These are phyloP conservation scores for Hippophae gyantsensis DNA, from an alignment of 306 rosid genomes.

Conservation along the genomic window DNA sequence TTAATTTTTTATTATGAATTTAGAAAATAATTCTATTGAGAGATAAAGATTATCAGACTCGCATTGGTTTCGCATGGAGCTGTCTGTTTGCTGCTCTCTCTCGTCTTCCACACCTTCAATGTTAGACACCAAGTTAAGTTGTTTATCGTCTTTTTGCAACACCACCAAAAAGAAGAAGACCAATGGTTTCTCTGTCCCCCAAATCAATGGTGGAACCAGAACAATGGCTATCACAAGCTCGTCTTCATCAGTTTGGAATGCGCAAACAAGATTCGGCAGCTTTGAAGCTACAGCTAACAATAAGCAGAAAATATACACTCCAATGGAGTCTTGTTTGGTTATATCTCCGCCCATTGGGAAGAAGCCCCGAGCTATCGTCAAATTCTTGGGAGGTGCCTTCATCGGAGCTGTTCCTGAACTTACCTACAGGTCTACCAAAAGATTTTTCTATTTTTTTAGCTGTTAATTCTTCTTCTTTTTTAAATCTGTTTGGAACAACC, in stretches of 20 bases:
- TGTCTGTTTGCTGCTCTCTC: slow-evolving; percentile 21
- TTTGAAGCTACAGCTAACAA: slow-evolving; percentile 1
- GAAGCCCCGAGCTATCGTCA: slow-evolving; percentile 74
- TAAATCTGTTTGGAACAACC: neutral
- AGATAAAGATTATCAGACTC: neutral
- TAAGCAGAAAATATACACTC: slow-evolving; percentile 21
- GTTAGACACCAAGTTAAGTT: slow-evolving; percentile 21
- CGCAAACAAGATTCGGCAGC: slow-evolving; percentile 25
- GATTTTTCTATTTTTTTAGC: neutral
- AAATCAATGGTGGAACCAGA: neutral
- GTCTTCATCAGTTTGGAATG: slow-evolving; percentile 17
- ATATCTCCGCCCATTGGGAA: slow-evolving; percentile 42
- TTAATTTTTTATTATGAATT: neutral
- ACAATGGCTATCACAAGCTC: slow-evolving; percentile 16
- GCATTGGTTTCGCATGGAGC: slow-evolving; percentile 27
- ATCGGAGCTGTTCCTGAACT: slow-evolving; percentile 92
- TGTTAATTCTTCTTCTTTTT: slow-evolving; percentile 1
- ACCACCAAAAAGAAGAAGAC: neutral
- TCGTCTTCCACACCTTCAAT: slow-evolving; percentile 17
- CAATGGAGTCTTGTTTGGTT: slow-evolving; percentile 55
- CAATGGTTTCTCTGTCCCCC: neutral
- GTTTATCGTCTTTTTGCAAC: slow-evolving; percentile 13
- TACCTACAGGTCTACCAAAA: slow-evolving; percentile 57
- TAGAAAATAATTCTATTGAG: neutral
- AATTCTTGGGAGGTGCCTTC: slow-evolving; percentile 92